Conservation (phyloP, 2,329 filamentous ascomycete genomes). For the Apiospora arundinis region DNA sequence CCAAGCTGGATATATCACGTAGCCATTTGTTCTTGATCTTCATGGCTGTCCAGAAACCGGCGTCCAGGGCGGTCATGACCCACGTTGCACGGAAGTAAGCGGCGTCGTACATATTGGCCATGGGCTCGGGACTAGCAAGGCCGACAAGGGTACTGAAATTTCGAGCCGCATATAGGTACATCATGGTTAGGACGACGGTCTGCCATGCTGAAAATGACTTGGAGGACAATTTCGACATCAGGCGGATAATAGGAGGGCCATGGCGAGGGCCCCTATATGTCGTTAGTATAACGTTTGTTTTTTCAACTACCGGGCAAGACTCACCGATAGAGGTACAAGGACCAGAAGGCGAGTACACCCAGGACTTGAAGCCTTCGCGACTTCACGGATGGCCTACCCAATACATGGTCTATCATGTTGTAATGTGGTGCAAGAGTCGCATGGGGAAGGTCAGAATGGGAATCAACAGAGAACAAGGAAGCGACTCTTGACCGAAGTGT, state of each 20-base stretch:
- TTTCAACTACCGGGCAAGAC: not conserved
- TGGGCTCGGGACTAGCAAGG: slow-evolving; percentile 88
- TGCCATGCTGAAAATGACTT: slow-evolving; percentile 85
- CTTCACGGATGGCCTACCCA: slow-evolving; percentile 88
- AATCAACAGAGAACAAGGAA: not conserved
- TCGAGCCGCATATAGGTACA: slow-evolving; percentile 88
- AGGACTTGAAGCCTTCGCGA: slow-evolving; percentile 93
- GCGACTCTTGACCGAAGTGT: not conserved
- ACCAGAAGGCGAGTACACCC: slow-evolving; percentile 91
- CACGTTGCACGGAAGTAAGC: slow-evolving; percentile 96
- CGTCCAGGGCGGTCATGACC: slow-evolving; percentile 92
- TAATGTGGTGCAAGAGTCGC: not conserved
- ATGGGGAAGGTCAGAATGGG: not conserved
- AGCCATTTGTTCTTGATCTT: slow-evolving; percentile 80
- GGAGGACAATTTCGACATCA: slow-evolving; percentile 74
- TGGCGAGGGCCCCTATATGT: slow-evolving; percentile 74
- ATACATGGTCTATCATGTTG: slow-evolving; percentile 80
- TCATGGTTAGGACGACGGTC: slow-evolving; percentile 82
- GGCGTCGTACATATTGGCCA: slow-evolving; percentile 91
- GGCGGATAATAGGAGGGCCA: slow-evolving; percentile 79
- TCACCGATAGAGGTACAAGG: slow-evolving; percentile 79
- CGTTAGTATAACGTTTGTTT: slow-evolving; percentile 25
- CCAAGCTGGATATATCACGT: slow-evolving; percentile 79
- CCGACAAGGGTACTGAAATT: slow-evolving; percentile 94
- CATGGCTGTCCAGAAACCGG: slow-evolving; percentile 99